Base-by-base conservation (phyloP, 768 basidiomycete genomes). In the Porpolomopsis calyptriformis region DNA sequence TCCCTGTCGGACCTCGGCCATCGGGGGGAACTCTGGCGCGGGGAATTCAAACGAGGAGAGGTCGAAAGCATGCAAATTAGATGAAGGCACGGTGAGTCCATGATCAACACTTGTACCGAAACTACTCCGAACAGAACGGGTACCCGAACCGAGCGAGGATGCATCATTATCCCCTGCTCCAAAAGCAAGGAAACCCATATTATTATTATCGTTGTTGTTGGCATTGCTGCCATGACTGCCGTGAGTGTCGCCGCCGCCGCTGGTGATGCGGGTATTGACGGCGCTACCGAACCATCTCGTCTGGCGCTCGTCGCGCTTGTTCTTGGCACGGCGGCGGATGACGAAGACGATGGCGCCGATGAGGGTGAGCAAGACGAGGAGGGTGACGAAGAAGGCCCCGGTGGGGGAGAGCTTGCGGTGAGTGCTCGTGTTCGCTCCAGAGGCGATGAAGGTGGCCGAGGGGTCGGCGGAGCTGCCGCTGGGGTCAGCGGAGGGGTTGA, bases 81-180 rank as follows among this genome's bases (percentile, higher is more conserved):
- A 31, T 31, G 29, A 31, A 31, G 14, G 14, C 14, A 14, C 14
- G 29, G 29, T 7, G 29, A 14, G 14, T 31, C 29, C 29, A 19
- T 71, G 71, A 44, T 78, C 76, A 53, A 71, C 67, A n/a, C 70
- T 74, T 12, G 80, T 82, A 14, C 70, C 81, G 43, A 82, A 82
- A 60, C 79, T 82, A 59, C 80, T 82, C 41, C 78, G 68, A 2
- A 64, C 58, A 40, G 62, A 68, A 36, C 47, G 50, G n/a, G 58
- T 57, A 43, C 62, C 63, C 11, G 44, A 31, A 12, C 50, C 45
- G 36, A 8, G 16, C 2, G 49, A 43, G 33, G 53, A 50, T 22
- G 24, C 52, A 24, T 50, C 56, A 37, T 49, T 49, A 35, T 42
- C 43, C n/a, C n/a, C n/a, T n/a, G n/a, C n/a, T n/a, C n/a, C n/a